Evolutionary conservation across 225 moss, liverwort and hornwort species (phyloP).

Genomic region (Polytrichum formosum): DNA sequence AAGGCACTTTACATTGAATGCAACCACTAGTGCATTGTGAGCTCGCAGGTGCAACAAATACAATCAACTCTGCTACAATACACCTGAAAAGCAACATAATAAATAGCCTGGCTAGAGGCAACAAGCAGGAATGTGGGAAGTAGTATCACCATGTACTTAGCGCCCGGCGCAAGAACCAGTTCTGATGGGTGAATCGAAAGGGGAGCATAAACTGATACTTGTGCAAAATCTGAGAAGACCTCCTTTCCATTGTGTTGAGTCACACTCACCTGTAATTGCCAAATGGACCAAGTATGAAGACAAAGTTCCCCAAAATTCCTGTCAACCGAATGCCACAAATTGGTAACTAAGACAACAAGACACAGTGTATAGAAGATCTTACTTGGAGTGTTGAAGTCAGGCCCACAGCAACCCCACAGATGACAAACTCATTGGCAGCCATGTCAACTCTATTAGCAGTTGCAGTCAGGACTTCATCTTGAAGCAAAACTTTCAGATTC

Average conservation of each 20-base stretch:
- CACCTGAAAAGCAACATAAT: background rate
- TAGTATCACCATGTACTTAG: slow-evolving; percentile 60
- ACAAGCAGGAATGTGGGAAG: background rate
- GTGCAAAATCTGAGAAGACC: slow-evolving; percentile 76
- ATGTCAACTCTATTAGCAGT: slow-evolving; percentile 21
- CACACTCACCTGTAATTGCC: slow-evolving; percentile 61
- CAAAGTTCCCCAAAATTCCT: background rate
- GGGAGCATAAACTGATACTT: slow-evolving; percentile 82
- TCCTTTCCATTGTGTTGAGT: slow-evolving; percentile 74
- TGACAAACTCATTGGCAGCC: slow-evolving; percentile 54
- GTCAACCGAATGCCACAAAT: no score
- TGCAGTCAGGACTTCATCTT: slow-evolving; percentile 67
- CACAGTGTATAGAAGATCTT: slow-evolving; percentile 18
- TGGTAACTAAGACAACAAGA: background rate
- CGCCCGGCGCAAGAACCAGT: slow-evolving; percentile 82
- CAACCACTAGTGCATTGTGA: background rate
- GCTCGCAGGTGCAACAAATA: no score
- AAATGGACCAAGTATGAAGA: slow-evolving; percentile 19
- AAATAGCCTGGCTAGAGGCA: background rate
- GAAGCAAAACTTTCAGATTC: slow-evolving; percentile 68
- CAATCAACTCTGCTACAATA: no score
- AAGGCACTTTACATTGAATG: background rate
- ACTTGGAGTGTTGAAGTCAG: slow-evolving; percentile 87
- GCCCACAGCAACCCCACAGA: slow-evolving; percentile 85
- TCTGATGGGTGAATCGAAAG: slow-evolving; percentile 82